Conservation (phyloP, 2,329 filamentous ascomycete genomes). For the Rutstroemia sp. region DNA sequence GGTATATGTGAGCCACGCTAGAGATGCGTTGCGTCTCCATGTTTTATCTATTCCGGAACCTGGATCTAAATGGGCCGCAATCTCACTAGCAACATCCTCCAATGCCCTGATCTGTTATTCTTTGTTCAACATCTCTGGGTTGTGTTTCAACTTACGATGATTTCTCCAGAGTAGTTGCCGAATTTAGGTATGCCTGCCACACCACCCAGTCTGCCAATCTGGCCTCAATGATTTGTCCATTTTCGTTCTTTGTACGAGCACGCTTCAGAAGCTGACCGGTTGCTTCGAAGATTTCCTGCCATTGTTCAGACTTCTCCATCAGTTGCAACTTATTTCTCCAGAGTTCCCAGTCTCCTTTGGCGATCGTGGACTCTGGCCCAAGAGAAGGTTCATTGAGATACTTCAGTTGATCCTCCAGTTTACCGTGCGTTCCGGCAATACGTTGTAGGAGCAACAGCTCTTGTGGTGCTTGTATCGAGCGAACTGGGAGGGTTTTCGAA, state of each 20-base stretch:
- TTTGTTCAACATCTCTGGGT: not conserved
- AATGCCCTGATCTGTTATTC: not conserved
- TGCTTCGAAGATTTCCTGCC: slow-evolving; percentile 25
- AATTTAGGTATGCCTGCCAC: slow-evolving; percentile 27
- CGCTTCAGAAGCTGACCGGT: slow-evolving; percentile 22
- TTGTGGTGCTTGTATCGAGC: slow-evolving; percentile 30
- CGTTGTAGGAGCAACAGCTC: slow-evolving; percentile 28
- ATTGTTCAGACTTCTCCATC: slow-evolving; percentile 20
- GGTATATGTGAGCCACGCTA: slow-evolving; percentile 23
- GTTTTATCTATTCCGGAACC: slow-evolving; percentile 28
- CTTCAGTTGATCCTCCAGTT: slow-evolving; percentile 21
- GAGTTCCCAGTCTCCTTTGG: slow-evolving; percentile 30
- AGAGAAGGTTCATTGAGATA: slow-evolving; percentile 25
- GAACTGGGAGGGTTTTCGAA: slow-evolving; percentile 21
- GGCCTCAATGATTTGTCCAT: slow-evolving; percentile 23
- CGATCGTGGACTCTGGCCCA: slow-evolving; percentile 27
- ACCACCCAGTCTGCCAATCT: slow-evolving; percentile 29
- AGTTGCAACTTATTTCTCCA: slow-evolving; percentile 26
- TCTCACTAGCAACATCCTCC: slow-evolving; percentile 18
- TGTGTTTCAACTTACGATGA: slow-evolving; percentile 19
- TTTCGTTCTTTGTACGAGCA: slow-evolving; percentile 24
- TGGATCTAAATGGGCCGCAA: slow-evolving; percentile 27
- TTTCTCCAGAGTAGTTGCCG: slow-evolving; percentile 19
- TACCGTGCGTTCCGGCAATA: slow-evolving; percentile 21
- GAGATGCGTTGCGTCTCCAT: slow-evolving; percentile 29